These are phyloP conservation scores for Penicillium frequentans DNA, from an alignment of 2,329 filamentous ascomycete genomes.

Conservation along the genomic window DNA sequence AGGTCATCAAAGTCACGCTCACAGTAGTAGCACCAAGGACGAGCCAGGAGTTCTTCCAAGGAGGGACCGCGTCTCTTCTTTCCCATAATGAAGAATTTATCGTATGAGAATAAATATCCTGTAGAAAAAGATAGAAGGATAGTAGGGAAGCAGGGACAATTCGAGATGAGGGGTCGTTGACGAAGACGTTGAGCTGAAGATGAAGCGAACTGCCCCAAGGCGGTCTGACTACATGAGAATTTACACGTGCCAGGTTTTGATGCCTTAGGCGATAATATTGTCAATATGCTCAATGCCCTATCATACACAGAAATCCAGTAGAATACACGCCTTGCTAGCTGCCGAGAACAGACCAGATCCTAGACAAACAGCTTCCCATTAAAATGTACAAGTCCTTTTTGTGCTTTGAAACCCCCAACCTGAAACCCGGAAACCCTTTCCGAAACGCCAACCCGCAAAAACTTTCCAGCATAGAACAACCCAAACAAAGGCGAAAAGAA, in stretches of 20 bases:
- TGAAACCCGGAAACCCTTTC: neutral
- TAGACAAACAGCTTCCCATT: constrained; percentile 3
- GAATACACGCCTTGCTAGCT: constrained; percentile 9
- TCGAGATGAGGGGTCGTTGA: neutral
- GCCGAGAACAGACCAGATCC: neutral
- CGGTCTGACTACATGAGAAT: neutral
- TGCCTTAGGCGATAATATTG: constrained; percentile 2
- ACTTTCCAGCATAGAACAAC: neutral
- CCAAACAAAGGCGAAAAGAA: neutral
- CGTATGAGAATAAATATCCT: neutral
- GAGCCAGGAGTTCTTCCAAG: constrained; percentile 80
- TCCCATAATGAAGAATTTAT: constrained; percentile 58
- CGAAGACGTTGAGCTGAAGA: neutral
- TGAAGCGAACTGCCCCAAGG: neutral
- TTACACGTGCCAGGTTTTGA: constrained; percentile 1
- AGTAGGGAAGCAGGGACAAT: neutral
- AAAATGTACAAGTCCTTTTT: constrained; percentile 12
- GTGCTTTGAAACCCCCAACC: neutral
- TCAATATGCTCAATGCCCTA: constrained; percentile 7
- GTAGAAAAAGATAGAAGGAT: neutral
- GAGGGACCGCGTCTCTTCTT: constrained; percentile 90
- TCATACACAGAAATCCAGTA: constrained; percentile 13
- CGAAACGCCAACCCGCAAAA: constrained; percentile 4
- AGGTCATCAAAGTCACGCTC: constrained; percentile 97
- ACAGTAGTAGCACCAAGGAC: constrained; percentile 99